Base-by-base conservation (phyloP, 1,139 yeast species). In the Magnusiomyces ingens region DNA sequence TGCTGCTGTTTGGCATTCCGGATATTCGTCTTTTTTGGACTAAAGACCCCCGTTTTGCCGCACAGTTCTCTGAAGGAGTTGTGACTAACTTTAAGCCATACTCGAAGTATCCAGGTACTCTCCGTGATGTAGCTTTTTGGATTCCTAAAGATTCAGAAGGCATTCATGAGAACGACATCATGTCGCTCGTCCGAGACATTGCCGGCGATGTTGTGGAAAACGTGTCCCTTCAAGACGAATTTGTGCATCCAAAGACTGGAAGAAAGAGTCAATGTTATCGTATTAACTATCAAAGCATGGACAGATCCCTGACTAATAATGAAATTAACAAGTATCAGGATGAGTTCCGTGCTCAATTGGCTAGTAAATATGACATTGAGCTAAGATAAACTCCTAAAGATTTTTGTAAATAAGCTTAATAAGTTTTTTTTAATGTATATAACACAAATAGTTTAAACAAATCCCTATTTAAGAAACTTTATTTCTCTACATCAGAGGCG, bases 11-110 rank as follows among this genome's bases (percentile, higher is more conserved):
- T 71, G 96, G 94, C 21, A 85, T 93, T 51, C 98, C 98, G 1
- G 99, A 93, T 67, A 93, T 93, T 59, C 77, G 99, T 59, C 73
- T 93, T 48, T 88, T 93, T 71, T 93, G 99, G 99, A 78, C 96
- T 1, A 65, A 71, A 46, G 98, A 94, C 70, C 82, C 81, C 56
- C 75, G 97, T 54, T 93, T 93, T 67, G 70, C 76, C 45, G 70
- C 72, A 1, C 99, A 93, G 69, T 93, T 93, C 67, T 61, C 70
- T 43, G 74, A 76, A 55, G 86, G 85, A 12, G 69, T 73, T 43
- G 89, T 93, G 52, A 71, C 82, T 11, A 82, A 84, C 10, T 94
- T 93, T 73, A 81, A 76, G 61, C 95, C 97, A 11, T 93, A 88
- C 72, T 89, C 97, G 12, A 90, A 87, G 69, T 90, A 82, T 67